Conservation (phyloP, 2,329 filamentous ascomycete genomes). For the Colletotrichum chrysophilum region DNA sequence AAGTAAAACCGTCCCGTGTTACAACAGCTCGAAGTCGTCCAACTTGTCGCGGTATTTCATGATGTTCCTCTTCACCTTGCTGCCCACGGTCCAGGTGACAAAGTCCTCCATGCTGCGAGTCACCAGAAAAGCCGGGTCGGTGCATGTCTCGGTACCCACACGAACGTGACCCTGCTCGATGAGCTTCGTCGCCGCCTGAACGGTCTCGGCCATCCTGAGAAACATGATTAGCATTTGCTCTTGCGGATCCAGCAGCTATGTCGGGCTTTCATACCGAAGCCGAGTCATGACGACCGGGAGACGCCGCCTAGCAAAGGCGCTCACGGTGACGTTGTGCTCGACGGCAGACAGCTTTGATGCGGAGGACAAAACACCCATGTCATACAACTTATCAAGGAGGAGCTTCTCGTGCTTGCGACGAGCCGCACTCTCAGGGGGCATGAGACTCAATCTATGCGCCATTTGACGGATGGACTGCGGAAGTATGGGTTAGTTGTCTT, state of each 20-base stretch:
- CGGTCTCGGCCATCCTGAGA: conserved; percentile 80
- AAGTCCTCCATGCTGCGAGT: conserved; percentile 93
- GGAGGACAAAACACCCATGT: conserved; percentile 84
- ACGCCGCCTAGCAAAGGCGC: conserved; percentile 82
- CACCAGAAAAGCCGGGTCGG: conserved; percentile 88
- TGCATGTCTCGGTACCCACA: conserved; percentile 88
- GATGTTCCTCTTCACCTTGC: conserved; percentile 96
- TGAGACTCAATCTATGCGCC: conserved; percentile 83
- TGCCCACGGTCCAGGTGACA: conserved; percentile 93
- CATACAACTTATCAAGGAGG: conserved; percentile 88
- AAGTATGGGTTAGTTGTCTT: conserved; percentile 25
- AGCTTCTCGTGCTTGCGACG: conserved; percentile 86
- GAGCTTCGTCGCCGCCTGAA: conserved; percentile 83
- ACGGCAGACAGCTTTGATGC: conserved; percentile 82
- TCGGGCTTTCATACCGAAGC: conserved; percentile 50
- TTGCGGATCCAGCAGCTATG: neutral
- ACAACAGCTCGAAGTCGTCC: conserved; percentile 93
- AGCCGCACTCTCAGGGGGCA: conserved; percentile 79
- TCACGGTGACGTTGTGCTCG: conserved; percentile 88
- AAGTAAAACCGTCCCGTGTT: conserved; percentile 31
- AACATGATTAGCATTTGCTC: neutral
- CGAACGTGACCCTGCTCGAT: conserved; percentile 95
- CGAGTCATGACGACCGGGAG: conserved; percentile 92
- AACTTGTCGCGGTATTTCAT: conserved; percentile 94
- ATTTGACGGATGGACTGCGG: conserved; percentile 81